A percentile compares a stretch with the other conserved stretches of the same genome.
Evolutionary conservation across 2,329 filamentous ascomycete species (phyloP).

Genomic region (Pseudofabraea citricarpa): DNA sequence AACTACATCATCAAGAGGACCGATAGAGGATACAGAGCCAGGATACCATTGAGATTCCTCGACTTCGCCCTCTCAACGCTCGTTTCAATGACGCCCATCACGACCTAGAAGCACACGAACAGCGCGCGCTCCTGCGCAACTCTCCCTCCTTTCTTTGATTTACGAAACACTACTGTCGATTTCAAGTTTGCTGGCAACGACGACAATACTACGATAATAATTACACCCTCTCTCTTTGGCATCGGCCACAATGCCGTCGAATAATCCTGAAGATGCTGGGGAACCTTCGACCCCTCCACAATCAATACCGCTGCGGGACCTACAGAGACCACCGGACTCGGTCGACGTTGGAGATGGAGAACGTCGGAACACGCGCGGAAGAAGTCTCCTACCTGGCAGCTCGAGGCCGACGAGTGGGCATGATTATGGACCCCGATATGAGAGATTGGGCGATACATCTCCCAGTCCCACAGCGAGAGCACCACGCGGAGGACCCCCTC

Average conservation of each 20-base stretch:
- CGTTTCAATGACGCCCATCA: not conserved
- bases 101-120: not conserved
- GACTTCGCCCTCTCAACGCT: not conserved
- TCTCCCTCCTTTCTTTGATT: not conserved
- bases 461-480: conserved; percentile 19
- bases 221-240: conserved; percentile 13
- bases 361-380: conserved; percentile 22
- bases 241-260: conserved; percentile 39
- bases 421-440: conserved; percentile 22
- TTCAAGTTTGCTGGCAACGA: not conserved
- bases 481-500: conserved; percentile 6
- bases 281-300: conserved; percentile 43
- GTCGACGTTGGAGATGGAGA: conserved; percentile 19
- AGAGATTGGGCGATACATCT: conserved; percentile 24
- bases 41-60: no score
- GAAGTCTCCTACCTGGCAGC: conserved; percentile 24
- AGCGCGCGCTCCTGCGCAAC: not conserved
- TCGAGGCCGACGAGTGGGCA: conserved; percentile 22
- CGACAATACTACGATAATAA: conserved; percentile 4
- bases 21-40: no score
- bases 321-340: conserved; percentile 34
- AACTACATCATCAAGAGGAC: no score
- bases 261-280: conserved; percentile 35
- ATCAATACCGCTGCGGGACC: conserved; percentile 69
- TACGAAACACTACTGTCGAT: not conserved